Conservation (phyloP, 2,329 filamentous ascomycete species). For the Sarocladiaceae sp. region DNA sequence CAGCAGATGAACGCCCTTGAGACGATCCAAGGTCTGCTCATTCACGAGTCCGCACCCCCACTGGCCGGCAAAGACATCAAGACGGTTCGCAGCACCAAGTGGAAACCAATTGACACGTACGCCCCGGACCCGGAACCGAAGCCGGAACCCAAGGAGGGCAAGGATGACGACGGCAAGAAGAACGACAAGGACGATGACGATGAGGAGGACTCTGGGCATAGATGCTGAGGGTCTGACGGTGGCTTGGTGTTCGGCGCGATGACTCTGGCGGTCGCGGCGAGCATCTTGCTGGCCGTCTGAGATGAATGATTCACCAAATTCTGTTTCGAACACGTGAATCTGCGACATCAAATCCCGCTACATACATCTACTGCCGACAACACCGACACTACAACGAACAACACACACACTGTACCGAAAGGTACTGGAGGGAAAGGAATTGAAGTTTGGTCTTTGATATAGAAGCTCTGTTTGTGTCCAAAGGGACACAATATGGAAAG, state of each 20-base stretch:
- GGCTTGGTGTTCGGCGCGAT: constrained; percentile 8
- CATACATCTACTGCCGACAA: background rate
- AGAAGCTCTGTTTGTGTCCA: too few species aligned
- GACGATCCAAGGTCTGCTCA: constrained; percentile 53
- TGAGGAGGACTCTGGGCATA: constrained; percentile 5
- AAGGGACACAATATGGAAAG: too few species aligned
- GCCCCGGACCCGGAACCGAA: background rate
- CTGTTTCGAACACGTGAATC: too few species aligned
- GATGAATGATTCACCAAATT: too few species aligned
- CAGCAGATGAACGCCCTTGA: constrained; percentile 62
- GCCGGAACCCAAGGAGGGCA: background rate
- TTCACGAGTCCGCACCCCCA: constrained; percentile 35
- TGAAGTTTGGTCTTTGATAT: background rate
- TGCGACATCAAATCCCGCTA: too few species aligned
- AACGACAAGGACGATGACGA: constrained; percentile 5
- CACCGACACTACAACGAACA: background rate
- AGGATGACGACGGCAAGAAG: background rate
- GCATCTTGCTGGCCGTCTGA: constrained; percentile 8
- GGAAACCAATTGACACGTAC: constrained; percentile 13
- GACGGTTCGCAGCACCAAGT: constrained; percentile 28
- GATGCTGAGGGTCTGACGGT: constrained; percentile 9
- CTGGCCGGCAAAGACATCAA: constrained; percentile 42
- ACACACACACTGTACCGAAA: background rate
- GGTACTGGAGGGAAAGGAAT: background rate
- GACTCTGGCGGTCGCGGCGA: constrained; percentile 7